Conservation (phyloP, 495 filamentous ascomycete genomes). For the Penicillium antarcticum region DNA sequence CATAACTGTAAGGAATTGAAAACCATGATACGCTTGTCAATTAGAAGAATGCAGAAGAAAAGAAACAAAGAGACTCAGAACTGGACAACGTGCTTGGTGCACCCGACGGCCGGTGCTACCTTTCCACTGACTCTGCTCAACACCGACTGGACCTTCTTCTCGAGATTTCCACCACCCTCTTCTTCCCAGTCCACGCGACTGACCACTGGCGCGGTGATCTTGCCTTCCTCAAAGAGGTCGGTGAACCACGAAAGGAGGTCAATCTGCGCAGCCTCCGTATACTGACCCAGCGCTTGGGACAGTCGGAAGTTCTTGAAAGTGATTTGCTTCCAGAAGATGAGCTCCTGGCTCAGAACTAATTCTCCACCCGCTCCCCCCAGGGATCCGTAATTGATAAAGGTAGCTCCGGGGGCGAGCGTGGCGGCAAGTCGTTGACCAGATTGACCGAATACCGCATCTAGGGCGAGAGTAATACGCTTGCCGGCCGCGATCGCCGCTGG, state of each 20-base stretch:
- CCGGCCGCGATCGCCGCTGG: not conserved
- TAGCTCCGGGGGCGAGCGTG: slow-evolving; percentile 9
- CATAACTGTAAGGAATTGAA: no score
- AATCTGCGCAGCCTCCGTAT: not conserved
- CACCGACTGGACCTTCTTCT: not conserved
- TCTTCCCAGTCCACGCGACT: not conserved
- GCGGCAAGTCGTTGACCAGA: slow-evolving; percentile 5
- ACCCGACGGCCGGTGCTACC: not conserved
- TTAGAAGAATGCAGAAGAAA: no score
- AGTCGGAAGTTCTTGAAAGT: slow-evolving; percentile 10
- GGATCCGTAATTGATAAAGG: slow-evolving; percentile 10
- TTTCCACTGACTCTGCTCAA: not conserved
- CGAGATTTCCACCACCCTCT: not conserved
- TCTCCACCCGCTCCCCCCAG: slow-evolving; percentile 1
- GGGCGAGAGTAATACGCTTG: slow-evolving; percentile 4
- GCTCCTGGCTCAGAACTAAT: slow-evolving; percentile 3
- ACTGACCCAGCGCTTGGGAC: not conserved
- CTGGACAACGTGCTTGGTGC: not conserved
- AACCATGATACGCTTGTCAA: no score
- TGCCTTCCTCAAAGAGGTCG: not conserved
- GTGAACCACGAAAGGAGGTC: not conserved
- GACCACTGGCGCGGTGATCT: not conserved
- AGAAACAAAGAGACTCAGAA: not conserved
- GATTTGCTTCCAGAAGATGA: slow-evolving; percentile 13
- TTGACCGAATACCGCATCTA: slow-evolving; percentile 13